Evolutionary conservation across 768 basidiomycete genomes (phyloP), one percentile per base, ranked within the genome.

Genomic region (Leucosporidium scottii): DNA sequence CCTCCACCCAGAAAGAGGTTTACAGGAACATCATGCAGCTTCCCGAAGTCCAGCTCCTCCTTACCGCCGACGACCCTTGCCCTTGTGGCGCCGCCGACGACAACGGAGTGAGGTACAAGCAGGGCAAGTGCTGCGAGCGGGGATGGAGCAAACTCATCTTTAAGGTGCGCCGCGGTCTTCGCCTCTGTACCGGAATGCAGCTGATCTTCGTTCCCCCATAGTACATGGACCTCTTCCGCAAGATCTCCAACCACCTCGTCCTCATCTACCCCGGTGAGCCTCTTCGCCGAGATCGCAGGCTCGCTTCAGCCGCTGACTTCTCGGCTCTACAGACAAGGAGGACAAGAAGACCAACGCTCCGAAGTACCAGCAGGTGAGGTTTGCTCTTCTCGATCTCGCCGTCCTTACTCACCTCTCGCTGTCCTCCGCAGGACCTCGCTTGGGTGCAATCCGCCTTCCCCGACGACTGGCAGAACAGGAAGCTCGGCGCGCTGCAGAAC

Each of bases 181-280:
- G 27, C 27, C 15, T 4, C 3, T 54, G 1, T 6, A 28, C 13
- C 13, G 15, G 34, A 34, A 4, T 4, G 10, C 17, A 6, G 25
- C 30, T 25, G 15, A 15, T 13, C 6, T 4, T 17, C 27, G n/a
- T 20, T 23, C 21, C n/a, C 34, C 5, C 30, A 12, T 23, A 61
- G 66, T 89, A 85, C 73, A 88, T 89, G 81, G 85, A 85, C 1
- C 82, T 90, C n/a, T 79, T 93, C 60, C 88, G 91, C 78, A 90
- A 91, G 77, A 80, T 93, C 8, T 89, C 90, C 13, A 93, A 98
- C 76, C 93, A 96, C 76, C 82, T 94, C 56, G 89, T 84, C 0
- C 78, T 98, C 27, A 88, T 98, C 50, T 82, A 94, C 51, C 93
- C 91, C 61, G 83, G 93, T 90, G 69, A 59, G 78, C 71, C 0